phyloP scores from a whole-genome alignment of 208 protist species.

The Trypanosoma boissoni region DNA sequence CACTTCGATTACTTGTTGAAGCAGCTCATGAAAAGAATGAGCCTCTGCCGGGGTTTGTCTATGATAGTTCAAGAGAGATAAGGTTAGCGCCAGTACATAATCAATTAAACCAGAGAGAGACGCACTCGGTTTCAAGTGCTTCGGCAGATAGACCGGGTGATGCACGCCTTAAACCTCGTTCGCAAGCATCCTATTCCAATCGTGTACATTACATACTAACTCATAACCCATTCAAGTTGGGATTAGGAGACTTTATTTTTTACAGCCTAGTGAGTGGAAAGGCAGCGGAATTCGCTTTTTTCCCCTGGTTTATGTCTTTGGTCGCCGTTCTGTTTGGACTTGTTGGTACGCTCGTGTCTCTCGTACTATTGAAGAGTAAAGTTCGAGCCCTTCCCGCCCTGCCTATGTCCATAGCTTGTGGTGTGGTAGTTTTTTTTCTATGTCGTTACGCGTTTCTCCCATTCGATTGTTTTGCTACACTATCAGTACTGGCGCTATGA shows the following conservation, averaged over 20 bases:
- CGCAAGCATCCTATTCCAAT: slow-evolving; percentile 2
- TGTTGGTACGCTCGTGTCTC: slow-evolving; percentile 48
- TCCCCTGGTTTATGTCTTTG: slow-evolving; percentile 59
- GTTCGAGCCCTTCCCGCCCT: slow-evolving; percentile 70
- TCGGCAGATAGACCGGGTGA: not conserved
- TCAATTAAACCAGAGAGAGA: not conserved
- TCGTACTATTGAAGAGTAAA: slow-evolving; percentile 45
- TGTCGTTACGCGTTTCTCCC: slow-evolving; percentile 18
- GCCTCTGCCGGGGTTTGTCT: slow-evolving; percentile 81
- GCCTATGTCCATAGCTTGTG: slow-evolving; percentile 75
- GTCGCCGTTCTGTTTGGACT: slow-evolving; percentile 60
- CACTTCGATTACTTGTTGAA: slow-evolving; percentile 71
- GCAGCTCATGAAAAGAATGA: slow-evolving; percentile 55
- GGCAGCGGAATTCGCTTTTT: slow-evolving; percentile 41
- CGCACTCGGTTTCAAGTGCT: not conserved
- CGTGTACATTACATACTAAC: slow-evolving; percentile 4
- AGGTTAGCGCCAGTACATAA: not conserved
- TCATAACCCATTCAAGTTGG: slow-evolving; percentile 59
- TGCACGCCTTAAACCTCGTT: not conserved
- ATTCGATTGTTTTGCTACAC: slow-evolving; percentile 25
- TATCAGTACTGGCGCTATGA: slow-evolving; percentile 23
- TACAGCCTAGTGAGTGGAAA: slow-evolving; percentile 77
- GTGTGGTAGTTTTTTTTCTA: slow-evolving; percentile 44
- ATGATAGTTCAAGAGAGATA: slow-evolving; percentile 41
- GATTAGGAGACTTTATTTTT: slow-evolving; percentile 89